Conservation (phyloP, 73 alveolate species). For the Diophrys appendiculata region DNA sequence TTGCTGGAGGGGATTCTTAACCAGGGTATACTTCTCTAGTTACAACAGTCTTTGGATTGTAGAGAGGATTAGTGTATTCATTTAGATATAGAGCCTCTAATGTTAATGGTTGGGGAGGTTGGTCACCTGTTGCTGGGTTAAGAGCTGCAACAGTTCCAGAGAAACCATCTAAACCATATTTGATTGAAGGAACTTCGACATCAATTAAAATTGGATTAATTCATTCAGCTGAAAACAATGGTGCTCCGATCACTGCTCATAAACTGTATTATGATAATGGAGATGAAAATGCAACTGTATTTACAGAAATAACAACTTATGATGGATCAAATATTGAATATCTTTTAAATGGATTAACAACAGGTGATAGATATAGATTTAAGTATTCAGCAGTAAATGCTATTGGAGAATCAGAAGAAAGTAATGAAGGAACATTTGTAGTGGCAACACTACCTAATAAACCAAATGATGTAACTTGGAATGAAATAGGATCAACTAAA, state of each 20-base stretch:
- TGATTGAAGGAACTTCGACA: slow-evolving; percentile 5
- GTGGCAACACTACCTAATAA: neutral
- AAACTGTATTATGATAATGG: slow-evolving; percentile 53
- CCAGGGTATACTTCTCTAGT: slow-evolving; percentile 29
- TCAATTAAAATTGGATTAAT: slow-evolving; percentile 31
- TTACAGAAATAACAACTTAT: slow-evolving; percentile 12
- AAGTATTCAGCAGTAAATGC: slow-evolving; percentile 34
- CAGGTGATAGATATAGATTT: slow-evolving; percentile 34
- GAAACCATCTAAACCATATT: slow-evolving; percentile 49
- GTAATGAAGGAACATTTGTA: too few species aligned
- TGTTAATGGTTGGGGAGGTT: slow-evolving; percentile 58
- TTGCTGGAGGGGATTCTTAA: slow-evolving; percentile 28
- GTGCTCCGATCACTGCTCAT: slow-evolving; percentile 46
- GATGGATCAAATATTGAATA: slow-evolving; percentile 13
- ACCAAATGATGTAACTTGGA: neutral
- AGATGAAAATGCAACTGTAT: slow-evolving; percentile 9
- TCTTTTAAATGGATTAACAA: slow-evolving; percentile 16
- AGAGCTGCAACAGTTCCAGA: slow-evolving; percentile 55
- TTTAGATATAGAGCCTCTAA: slow-evolving; percentile 54
- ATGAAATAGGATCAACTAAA: neutral
- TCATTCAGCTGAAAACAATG: slow-evolving; percentile 60
- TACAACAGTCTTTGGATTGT: slow-evolving; percentile 35
- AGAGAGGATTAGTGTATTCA: slow-evolving; percentile 39
- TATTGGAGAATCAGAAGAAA: slow-evolving; percentile 28
- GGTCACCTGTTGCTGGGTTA: slow-evolving; percentile 42